phyloP scores from a whole-genome alignment of 495 filamentous ascomycete species.

The Talaromyces ruber region DNA sequence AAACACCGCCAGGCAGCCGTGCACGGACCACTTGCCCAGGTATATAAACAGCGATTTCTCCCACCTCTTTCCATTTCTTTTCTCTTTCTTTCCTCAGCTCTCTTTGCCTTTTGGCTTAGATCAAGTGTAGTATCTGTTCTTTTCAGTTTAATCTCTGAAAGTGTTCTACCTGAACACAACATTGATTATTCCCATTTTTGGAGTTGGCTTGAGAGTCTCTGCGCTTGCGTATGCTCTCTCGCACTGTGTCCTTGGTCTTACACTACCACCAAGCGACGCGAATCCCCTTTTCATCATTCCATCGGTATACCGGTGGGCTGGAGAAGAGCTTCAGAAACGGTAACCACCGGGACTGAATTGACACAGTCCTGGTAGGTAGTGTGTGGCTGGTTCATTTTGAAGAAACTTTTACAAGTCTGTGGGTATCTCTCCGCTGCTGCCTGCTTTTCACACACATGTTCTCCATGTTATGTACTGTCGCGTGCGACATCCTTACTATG shows the following conservation, averaged over 20 bases:
- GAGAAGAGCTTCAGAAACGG: too few species aligned
- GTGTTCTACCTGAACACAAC: slow-evolving; percentile 52
- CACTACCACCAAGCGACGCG: slow-evolving; percentile 82
- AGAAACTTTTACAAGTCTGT: not conserved
- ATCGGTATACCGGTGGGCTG: slow-evolving; percentile 50
- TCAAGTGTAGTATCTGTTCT: slow-evolving; percentile 99
- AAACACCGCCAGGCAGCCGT: not conserved
- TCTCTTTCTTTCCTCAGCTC: slow-evolving; percentile 41
- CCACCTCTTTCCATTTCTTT: slow-evolving; percentile 24
- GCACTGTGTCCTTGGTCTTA: slow-evolving; percentile 82
- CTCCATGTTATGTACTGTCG: too few species aligned
- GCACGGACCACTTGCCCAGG: slow-evolving; percentile 7
- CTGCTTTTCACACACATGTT: not conserved
- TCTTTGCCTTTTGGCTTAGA: slow-evolving; percentile 61
- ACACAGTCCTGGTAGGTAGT: too few species aligned
- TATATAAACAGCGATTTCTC: slow-evolving; percentile 22
- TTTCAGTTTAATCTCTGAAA: slow-evolving; percentile 89
- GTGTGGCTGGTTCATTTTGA: not conserved
- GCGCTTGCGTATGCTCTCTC: slow-evolving; percentile 68
- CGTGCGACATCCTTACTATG: too few species aligned
- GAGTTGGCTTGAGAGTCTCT: slow-evolving; percentile 49
- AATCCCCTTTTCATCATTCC: slow-evolving; percentile 54
- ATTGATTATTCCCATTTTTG: slow-evolving; percentile 84
- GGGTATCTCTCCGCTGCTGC: not conserved
- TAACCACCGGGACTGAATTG: too few species aligned